Base-by-base conservation (phyloP, 2,329 filamentous ascomycete genomes). In the Ophiostoma sp. region DNA sequence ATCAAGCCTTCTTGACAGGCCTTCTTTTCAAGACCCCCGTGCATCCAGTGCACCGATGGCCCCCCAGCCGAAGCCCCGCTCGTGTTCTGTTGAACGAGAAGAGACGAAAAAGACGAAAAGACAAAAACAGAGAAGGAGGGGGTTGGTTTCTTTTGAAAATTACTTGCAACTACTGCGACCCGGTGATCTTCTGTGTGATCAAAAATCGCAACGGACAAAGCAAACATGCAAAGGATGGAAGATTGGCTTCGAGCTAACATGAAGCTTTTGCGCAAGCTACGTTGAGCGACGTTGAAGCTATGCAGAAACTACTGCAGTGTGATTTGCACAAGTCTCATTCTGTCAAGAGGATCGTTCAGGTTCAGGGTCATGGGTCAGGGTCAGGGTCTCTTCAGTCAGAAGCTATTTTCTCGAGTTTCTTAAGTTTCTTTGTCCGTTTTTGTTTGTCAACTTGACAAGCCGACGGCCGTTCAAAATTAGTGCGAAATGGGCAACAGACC, bases 381-480 rank as follows among this genome's bases (percentile, higher is more conserved):
- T 19, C 57, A 61, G 57, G 36, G 61, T 66, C 61, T 55, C 12
- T 64, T 25, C 11, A 9, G n/a, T 25, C n/a, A 42, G 59, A 64
- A 25, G 59, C 33, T 64, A 39, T 55, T 55, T 55, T 28, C 50
- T 55, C 3, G 42, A 17, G 15, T 48, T 8, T n/a, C n/a, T n/a
- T n/a, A n/a, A n/a, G n/a, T n/a, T 55, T 55, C 50, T 55, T 55
- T 55, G 50, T 55, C 25, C 22, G n/a, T 39, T 9, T 12, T 25
- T 4, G 5, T 19, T 45, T 66, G 12, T 45, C 36, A 28, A 66
- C 36, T 66, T 66, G 25, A 66, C 59, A 64, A 64, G 59, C 59
- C 33, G 31, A 36, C 31, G 57, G 57, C 57, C 57, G 31, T 63
- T 63, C 33, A 12, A 63, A 12, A 63, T 63, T 63, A 63, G 57